Percentiles rank a stretch among this genome's conserved stretches.
Conservation (phyloP, 495 filamentous ascomycete species). For the Filosporella fistucella region DNA sequence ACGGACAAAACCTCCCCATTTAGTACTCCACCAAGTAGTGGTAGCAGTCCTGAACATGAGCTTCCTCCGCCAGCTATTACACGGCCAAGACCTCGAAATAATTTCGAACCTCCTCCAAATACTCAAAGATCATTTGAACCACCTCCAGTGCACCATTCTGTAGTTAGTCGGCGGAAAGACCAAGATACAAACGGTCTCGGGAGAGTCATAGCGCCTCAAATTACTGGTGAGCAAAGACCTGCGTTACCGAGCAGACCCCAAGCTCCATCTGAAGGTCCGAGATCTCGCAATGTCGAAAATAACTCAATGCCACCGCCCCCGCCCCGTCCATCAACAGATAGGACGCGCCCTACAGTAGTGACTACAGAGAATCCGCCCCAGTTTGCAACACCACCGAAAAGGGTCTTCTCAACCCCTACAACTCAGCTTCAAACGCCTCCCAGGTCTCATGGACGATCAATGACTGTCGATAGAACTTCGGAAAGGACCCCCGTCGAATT, state of each 20-base stretch:
- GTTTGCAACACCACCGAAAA: slow-evolving; percentile 42
- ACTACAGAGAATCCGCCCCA: slow-evolving; percentile 10
- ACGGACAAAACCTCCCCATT: slow-evolving; percentile 76
- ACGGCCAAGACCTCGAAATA: slow-evolving; percentile 21
- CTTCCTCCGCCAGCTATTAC: slow-evolving; percentile 34
- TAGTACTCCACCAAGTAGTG: slow-evolving; percentile 80
- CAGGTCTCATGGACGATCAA: slow-evolving; percentile 42
- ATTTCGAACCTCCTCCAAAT: slow-evolving; percentile 5
- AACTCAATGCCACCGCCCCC: slow-evolving; percentile 35
- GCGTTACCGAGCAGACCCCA: slow-evolving; percentile 53
- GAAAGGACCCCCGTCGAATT: slow-evolving; percentile 32
- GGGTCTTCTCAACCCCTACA: slow-evolving; percentile 42
- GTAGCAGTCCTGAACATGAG: slow-evolving; percentile 51
- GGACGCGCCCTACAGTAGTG: slow-evolving; percentile 12
- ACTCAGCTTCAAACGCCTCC: slow-evolving; percentile 31
- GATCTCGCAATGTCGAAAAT: slow-evolving; percentile 20
- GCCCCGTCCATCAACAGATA: slow-evolving; percentile 37
- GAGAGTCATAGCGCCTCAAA: slow-evolving; percentile 26
- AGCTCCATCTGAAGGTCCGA: slow-evolving; percentile 28
- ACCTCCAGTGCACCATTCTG: slow-evolving; percentile 44
- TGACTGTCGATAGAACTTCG: slow-evolving; percentile 40
- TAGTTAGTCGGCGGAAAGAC: slow-evolving; percentile 28
- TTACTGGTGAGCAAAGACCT: slow-evolving; percentile 48
- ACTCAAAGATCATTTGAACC: slow-evolving; percentile 32
- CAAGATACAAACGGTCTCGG: slow-evolving; percentile 30